Evolutionary conservation across 2,329 filamentous ascomycete genomes (phyloP), one percentile per base, ranked within the genome.

Genomic region (Penicillium italicum): DNA sequence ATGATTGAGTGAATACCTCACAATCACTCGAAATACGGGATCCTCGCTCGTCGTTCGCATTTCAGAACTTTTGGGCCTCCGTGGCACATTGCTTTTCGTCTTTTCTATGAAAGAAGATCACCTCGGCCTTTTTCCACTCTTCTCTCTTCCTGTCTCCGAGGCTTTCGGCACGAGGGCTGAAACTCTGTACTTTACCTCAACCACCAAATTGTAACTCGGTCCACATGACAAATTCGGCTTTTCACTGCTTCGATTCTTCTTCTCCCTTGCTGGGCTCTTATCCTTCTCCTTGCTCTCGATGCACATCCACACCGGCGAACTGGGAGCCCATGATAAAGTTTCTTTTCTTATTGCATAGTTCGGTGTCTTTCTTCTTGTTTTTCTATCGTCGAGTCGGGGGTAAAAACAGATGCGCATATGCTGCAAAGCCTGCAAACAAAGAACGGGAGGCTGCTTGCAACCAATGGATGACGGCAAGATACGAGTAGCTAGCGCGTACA

Each of bases 1-100:
- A 89, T 89, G 87, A 87, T 89, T 67, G 84, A 86, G 76, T 86
- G 66, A 69, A 46, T 44, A 22, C 14, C 24, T 14, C 20, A 9
- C n/a, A 7, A 16, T 34, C 36, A 50, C n/a, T 38, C 20, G 11
- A 30, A 16, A 7, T 36, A 26, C 26, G 33, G 24, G 26, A 26
- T 4, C 11, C 18, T 52, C 47, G 36, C 18, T 51, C 36, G 26
- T 37, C 36, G 44, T 47, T 36, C 28, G 50, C 31, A 30, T 22
- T 37, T 41, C 36, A n/a, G 14, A 50, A 43, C n/a, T 24, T 26
- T 24, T 24, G 20, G 45, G 18, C 37, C n/a, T 48, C 18, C 14
- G 9, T 42, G 36, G n/a, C 26, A 31, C 20, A 12, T 33, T 50
- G 11, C 24, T 30, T 10, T 42, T 43, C 18, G n/a, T 30, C 16